Base-by-base conservation (phyloP, 2,329 filamentous ascomycete genomes). In the Alternaria dauci region DNA sequence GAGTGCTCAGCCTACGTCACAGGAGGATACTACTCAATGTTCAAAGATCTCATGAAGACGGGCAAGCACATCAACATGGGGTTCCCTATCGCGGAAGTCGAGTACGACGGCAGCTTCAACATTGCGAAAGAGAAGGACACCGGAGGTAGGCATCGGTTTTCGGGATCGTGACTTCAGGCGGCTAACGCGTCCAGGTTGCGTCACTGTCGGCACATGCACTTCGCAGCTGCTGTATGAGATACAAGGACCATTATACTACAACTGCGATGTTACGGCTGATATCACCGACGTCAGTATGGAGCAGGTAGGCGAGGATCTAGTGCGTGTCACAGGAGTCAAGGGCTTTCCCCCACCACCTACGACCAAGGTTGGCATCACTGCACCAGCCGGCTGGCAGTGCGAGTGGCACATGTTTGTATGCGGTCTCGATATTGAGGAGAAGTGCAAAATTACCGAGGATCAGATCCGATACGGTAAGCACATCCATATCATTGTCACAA, bases 191-290 rank as follows among this genome's bases (percentile, higher is more conserved):
- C 28, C 34, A 66, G 63, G 65, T n/a, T 65, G 59, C 50, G 75
- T 80, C 7, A 77, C 78, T 1, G 79, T 81, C 4, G 81, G 84
- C 55, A 85, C 84, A 2, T 83, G 82, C 62, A 79, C 80, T 1
- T 82, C 81, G 4, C 85, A 87, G 61, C 74, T 86, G 3, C 66
- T 87, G 2, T 87, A 80, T 43, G 68, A 72, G 59, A 71, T 73
- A 6, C 70, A 73, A 44, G 68, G 68, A n/a, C 66, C 67, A 4
- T 57, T 79, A 64, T 62, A 88, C 71, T 85, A 82, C 78, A 86
- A 87, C 72, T 84, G 81, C 3, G 81, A 70, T 48, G 63, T 65
- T 12, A 59, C 58, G 12, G 61, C 64, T 8, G 58, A 70, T 52
- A 84, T 64, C 18, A 58, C 52, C 0, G 23, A 50, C 9, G 63